Conservation (phyloP, 164 flowering plant genomes). For the Dillenia turbinata region DNA sequence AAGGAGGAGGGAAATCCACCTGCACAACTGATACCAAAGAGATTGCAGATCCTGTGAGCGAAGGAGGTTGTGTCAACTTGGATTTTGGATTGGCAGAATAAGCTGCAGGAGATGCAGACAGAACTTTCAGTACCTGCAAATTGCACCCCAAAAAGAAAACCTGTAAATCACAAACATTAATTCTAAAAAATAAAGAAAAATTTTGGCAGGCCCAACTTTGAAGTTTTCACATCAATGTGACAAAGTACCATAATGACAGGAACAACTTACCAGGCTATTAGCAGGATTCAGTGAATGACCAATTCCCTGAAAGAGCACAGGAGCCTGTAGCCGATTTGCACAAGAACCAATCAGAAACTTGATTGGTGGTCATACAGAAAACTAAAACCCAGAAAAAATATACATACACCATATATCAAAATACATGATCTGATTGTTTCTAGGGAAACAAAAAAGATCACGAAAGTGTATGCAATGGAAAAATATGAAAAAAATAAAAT, state of each 20-base stretch:
- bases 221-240: too few species aligned
- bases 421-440: too few species aligned
- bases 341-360: conserved; percentile 4
- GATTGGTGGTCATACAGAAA: too few species aligned
- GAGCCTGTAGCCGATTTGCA: conserved; percentile 53
- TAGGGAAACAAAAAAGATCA: too few species aligned
- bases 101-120: conserved; percentile 89
- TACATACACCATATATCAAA: too few species aligned
- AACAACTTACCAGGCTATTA: conserved; percentile 61
- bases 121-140: conserved; percentile 79
- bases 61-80: conserved; percentile 71
- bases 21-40: conserved; percentile 88
- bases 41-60: conserved; percentile 70
- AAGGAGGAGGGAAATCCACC: conserved; percentile 34
- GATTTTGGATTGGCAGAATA: conserved; percentile 83
- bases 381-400: too few species aligned
- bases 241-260: not conserved
- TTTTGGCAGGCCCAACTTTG: not conserved
- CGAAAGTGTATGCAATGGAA: too few species aligned
- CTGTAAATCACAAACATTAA: too few species aligned
- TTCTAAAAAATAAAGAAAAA: too few species aligned
- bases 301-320: conserved; percentile 87
- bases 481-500: too few species aligned
- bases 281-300: conserved; percentile 83
- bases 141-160: too few species aligned